These are phyloP conservation scores for Ustilago nuda DNA, from an alignment of 1,284 basidiomycete species.

Conservation along the genomic window DNA sequence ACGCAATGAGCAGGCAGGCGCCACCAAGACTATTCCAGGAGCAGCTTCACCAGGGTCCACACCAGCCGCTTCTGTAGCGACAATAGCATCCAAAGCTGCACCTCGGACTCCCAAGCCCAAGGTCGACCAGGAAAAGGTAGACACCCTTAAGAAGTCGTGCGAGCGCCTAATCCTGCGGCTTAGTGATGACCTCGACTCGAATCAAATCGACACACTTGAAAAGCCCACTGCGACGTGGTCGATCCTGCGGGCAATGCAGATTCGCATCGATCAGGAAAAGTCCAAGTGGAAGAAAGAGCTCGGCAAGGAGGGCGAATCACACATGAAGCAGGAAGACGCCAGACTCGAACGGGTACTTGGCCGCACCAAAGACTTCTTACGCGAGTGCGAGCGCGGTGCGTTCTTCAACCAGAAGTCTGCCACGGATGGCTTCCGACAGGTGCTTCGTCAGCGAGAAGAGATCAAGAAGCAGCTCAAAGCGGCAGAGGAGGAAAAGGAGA, in stretches of 20 bases:
- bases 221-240: conserved; percentile 59
- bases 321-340: conserved; percentile 37
- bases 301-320: conserved; percentile 33
- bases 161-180: conserved; percentile 31
- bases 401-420: conserved; percentile 55
- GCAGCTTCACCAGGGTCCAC: conserved; percentile 16
- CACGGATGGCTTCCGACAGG: conserved; percentile 52
- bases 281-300: conserved; percentile 55
- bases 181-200: conserved; percentile 38
- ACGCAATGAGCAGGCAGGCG: conserved; percentile 15
- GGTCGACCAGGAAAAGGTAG: conserved; percentile 29
- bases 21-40: conserved; percentile 22
- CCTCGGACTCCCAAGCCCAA: neutral
- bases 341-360: conserved; percentile 38
- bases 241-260: conserved; percentile 48
- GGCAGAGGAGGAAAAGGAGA: conserved; percentile 35
- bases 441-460: conserved; percentile 55
- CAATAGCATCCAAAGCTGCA: conserved; percentile 3
- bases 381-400: conserved; percentile 58
- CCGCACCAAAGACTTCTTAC: conserved; percentile 58
- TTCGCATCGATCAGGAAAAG: conserved; percentile 62
- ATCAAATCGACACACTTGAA: conserved; percentile 59
- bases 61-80: neutral
- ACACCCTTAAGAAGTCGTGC: conserved; percentile 23
- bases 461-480: conserved; percentile 52